Evolutionary conservation across 192 early-diverging fungal species (phyloP).

Genomic region (Coemansia sp.): DNA sequence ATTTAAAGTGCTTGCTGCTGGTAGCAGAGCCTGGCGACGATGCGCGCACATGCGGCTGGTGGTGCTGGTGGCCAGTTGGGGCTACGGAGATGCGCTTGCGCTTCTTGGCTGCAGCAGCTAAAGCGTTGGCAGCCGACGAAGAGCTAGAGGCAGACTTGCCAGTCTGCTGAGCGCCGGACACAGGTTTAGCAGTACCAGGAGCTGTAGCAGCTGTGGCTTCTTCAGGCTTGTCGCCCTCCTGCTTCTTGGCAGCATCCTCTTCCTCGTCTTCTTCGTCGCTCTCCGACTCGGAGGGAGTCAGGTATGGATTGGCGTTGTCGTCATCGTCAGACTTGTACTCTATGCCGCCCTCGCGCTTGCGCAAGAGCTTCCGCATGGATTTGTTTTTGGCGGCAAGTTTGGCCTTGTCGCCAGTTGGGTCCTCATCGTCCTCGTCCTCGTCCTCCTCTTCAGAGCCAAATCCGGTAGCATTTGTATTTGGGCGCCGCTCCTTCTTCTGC

Average conservation of each 20-base stretch:
- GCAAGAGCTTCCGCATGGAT: conserved; percentile 62
- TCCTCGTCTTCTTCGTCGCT: conserved; percentile 45
- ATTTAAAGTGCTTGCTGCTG: conserved; percentile 18
- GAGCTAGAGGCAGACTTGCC: not conserved
- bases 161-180: conserved; percentile 1
- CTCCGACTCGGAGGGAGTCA: conserved; percentile 42
- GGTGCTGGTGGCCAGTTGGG: conserved; percentile 14
- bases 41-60: conserved; percentile 9
- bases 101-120: conserved; percentile 23
- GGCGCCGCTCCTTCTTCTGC: conserved; percentile 55
- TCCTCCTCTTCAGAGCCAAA: conserved; percentile 40
- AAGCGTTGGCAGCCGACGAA: not conserved
- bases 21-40: conserved; percentile 9
- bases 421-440: conserved; percentile 40
- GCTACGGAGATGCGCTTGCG: conserved; percentile 45
- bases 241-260: conserved; percentile 3
- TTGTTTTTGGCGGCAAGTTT: conserved; percentile 47
- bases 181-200: not conserved
- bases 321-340: conserved; percentile 32
- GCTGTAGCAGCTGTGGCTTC: not conserved
- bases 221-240: conserved; percentile 3
- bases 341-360: conserved; percentile 59
- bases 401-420: not conserved
- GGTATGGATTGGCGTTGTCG: conserved; percentile 41
- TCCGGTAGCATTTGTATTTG: conserved; percentile 1